Evolutionary conservation across 371 early-diverging fungal genomes (phyloP).

Genomic region (Mortierella sp.): DNA sequence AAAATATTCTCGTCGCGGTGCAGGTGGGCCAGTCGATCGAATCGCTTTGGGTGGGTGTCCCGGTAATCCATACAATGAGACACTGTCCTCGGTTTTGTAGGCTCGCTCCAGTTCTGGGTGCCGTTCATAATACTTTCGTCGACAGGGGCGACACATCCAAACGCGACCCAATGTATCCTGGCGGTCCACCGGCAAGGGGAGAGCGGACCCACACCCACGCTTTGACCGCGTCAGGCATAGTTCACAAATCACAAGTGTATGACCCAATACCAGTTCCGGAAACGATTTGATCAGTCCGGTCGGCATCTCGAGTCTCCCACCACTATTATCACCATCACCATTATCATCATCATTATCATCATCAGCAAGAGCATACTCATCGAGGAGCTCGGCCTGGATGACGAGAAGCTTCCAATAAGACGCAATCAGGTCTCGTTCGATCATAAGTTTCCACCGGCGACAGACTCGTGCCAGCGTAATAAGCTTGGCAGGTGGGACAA

Average conservation of each 20-base stretch:
- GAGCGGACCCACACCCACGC: slow-evolving; percentile 15
- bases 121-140: slow-evolving; percentile 15
- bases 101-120: not conserved
- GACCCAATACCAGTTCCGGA: slow-evolving; percentile 15
- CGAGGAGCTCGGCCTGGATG: not conserved
- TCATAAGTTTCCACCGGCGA: slow-evolving; percentile 17
- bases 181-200: slow-evolving; percentile 18
- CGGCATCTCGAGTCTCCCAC: not conserved
- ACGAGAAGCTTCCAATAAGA: not conserved
- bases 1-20: not conserved
- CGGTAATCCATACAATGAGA: not conserved
- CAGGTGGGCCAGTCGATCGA: not conserved
- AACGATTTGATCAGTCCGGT: not conserved
- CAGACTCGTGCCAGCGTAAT: slow-evolving; percentile 4
- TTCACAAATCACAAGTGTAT: slow-evolving; percentile 21
- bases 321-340: no score
- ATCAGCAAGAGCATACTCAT: not conserved
- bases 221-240: slow-evolving; percentile 9
- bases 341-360: not conserved
- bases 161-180: slow-evolving; percentile 5
- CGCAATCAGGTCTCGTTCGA: slow-evolving; percentile 8
- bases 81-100: not conserved
- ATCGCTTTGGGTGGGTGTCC: not conserved
- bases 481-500: slow-evolving; percentile 17
- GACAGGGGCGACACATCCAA: slow-evolving; percentile 26